Conservation (phyloP, 2,329 filamentous ascomycete genomes). For the Dryadomyces quercivorus region DNA sequence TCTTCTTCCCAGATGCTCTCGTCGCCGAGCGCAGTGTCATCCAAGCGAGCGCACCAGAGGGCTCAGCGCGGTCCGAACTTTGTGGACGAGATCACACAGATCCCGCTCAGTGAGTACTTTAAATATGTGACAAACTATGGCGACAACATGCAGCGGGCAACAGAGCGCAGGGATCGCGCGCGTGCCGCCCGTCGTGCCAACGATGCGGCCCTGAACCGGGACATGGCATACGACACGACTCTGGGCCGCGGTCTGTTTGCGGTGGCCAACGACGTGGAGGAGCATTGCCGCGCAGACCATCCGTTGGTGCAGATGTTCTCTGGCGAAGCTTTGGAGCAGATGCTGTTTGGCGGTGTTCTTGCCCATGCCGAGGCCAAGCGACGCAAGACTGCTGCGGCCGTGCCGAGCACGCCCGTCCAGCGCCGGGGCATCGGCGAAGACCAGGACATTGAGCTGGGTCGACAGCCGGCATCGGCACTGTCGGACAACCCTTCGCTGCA, state of each 20-base stretch:
- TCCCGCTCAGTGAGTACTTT: slow-evolving; percentile 11
- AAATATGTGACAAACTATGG: slow-evolving; percentile 9
- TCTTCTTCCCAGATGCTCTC: background rate
- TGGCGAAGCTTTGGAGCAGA: slow-evolving; percentile 7
- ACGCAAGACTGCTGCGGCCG: background rate
- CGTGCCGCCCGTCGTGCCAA: slow-evolving; percentile 5
- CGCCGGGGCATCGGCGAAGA: slow-evolving; percentile 11
- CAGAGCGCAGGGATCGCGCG: slow-evolving; percentile 4
- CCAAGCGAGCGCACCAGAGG: background rate
- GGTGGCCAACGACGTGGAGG: slow-evolving; percentile 4
- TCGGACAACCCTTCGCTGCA: slow-evolving; percentile 45
- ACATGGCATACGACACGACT: slow-evolving; percentile 7
- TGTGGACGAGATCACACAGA: slow-evolving; percentile 12
- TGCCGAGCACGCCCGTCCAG: slow-evolving; percentile 8
- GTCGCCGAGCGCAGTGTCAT: background rate
- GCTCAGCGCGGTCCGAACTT: slow-evolving; percentile 2
- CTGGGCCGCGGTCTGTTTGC: slow-evolving; percentile 13
- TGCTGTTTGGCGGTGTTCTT: slow-evolving; percentile 6
- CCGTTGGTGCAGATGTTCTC: slow-evolving; percentile 7
- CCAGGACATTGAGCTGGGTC: slow-evolving; percentile 45
- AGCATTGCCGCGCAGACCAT: slow-evolving; percentile 1
- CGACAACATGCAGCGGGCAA: slow-evolving; percentile 9
- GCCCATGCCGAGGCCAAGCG: slow-evolving; percentile 10
- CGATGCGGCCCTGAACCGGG: background rate
- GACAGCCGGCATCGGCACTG: slow-evolving; percentile 53